phyloP scores from a whole-genome alignment of 352 stramenopile genomes.

The Pythium brachiatum region DNA sequence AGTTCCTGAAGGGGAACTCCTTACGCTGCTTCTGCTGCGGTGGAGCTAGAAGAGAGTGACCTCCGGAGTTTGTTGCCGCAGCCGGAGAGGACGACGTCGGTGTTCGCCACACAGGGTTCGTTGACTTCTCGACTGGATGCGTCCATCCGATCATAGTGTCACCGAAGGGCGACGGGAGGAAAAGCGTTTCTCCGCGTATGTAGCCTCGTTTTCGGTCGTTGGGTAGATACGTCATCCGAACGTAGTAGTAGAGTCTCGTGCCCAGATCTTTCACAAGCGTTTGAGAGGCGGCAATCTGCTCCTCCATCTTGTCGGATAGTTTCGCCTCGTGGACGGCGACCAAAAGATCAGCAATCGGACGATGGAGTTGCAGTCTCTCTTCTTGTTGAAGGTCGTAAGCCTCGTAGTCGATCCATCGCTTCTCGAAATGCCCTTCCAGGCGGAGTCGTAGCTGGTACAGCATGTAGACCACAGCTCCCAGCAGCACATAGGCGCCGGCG shows the following conservation, averaged over 20 bases:
- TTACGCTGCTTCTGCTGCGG: constrained; percentile 52
- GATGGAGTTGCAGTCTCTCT: constrained; percentile 72
- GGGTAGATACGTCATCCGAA: constrained; percentile 74
- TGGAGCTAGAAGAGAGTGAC: constrained; percentile 13
- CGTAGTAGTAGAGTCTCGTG: constrained; percentile 64
- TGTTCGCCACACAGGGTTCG: constrained; percentile 46
- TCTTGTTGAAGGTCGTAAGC: constrained; percentile 74
- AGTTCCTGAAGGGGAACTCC: constrained; percentile 70
- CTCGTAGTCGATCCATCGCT: constrained; percentile 74
- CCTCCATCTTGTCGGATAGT: constrained; percentile 50
- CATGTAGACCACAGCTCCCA: constrained; percentile 68
- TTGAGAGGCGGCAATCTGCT: constrained; percentile 58
- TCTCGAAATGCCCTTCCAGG: constrained; percentile 59
- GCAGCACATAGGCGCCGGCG: constrained; percentile 60
- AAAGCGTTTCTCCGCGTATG: constrained; percentile 42
- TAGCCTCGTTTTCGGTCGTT: constrained; percentile 65
- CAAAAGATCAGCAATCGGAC: constrained; percentile 63
- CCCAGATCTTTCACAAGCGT: constrained; percentile 57
- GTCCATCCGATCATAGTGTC: constrained; percentile 75
- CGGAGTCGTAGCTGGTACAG: constrained; percentile 69
- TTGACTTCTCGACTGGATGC: constrained; percentile 59
- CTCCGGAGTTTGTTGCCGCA: background rate
- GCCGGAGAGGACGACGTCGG: constrained; percentile 2
- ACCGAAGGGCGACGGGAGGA: constrained; percentile 63
- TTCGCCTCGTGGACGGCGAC: constrained; percentile 74